Conservation (phyloP, 192 early-diverging fungal genomes). For the Linnemannia exigua region DNA sequence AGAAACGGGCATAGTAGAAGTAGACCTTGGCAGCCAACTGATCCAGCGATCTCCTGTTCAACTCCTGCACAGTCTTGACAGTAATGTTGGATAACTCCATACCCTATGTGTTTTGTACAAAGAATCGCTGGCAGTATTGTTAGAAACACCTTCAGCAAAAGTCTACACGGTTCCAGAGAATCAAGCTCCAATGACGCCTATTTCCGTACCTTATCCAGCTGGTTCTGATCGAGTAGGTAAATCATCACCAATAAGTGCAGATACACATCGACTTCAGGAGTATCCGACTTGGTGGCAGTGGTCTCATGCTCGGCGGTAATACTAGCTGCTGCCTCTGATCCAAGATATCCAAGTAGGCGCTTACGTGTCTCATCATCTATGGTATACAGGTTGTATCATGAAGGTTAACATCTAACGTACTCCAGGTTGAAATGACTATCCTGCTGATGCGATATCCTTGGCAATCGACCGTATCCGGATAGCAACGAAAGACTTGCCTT, state of each 20-base stretch:
- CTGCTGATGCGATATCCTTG: not conserved
- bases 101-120: slow-evolving; percentile 63
- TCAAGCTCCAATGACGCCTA: not conserved
- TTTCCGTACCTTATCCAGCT: slow-evolving; percentile 71
- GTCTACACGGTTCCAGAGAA: not conserved
- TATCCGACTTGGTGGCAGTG: slow-evolving; percentile 35
- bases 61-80: slow-evolving; percentile 70
- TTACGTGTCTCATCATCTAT: slow-evolving; percentile 51
- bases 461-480: not conserved
- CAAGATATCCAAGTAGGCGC: slow-evolving; percentile 48
- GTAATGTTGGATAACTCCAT: slow-evolving; percentile 75
- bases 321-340: slow-evolving; percentile 62
- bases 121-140: not conserved
- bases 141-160: not conserved
- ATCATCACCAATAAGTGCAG: slow-evolving; percentile 86
- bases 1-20: slow-evolving; percentile 95
- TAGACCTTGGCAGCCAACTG: slow-evolving; percentile 90
- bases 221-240: slow-evolving; percentile 84
- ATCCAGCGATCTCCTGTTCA: slow-evolving; percentile 94
- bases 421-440: slow-evolving; percentile 18
- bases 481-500: slow-evolving; percentile 50
- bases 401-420: slow-evolving; percentile 18
- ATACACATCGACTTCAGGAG: slow-evolving; percentile 89
- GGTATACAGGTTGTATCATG: slow-evolving; percentile 18
- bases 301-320: slow-evolving; percentile 60